Base-by-base conservation (phyloP, 2,329 filamentous ascomycete species). In the Ophiostoma fasciatum region DNA sequence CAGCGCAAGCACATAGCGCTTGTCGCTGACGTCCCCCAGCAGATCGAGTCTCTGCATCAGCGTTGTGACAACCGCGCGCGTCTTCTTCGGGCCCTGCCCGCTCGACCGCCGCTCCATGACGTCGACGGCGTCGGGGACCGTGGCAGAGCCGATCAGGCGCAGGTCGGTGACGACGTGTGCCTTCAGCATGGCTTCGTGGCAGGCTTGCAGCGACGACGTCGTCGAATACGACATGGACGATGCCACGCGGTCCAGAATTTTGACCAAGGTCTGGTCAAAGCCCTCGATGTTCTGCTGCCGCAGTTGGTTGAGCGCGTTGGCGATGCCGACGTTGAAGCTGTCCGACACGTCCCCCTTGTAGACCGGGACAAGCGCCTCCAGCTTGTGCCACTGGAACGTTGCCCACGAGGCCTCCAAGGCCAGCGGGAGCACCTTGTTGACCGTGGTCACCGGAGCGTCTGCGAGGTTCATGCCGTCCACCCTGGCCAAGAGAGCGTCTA, bases 361-460 rank as follows among this genome's bases (percentile, higher is more conserved):
- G 17, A 64, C 56, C 14, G 55, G 51, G 6, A 80, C 63, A 48
- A 85, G 84, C 33, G 70, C 74, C 41, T 77, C 63, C 22, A 96
- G 63, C 5, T 74, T 78, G 35, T 75, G 63, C 80, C 87, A 93
- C 55, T 84, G 78, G 8, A 78, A 74, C 4, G 82, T 88, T 28
- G 83, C 78, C 87, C 90, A 98, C 10, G 85, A 79, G 15, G 90
- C 87, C 60, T 98, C 90, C 4, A 85, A 74, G 13, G 83, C 87
- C 51, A 87, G 88, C 1, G 87, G 80, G 23, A 92, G 66, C 33
- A 92, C 71, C 42, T 66, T 72, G 43, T 72, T 68, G 27, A 72
- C 60, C 2, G 64, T 69, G 11, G 63, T 53, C 17, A 59, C 49
- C 26, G 68, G 58, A 3, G 58, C 60, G 30, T 42, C 38, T 2